phyloP scores from a whole-genome alignment of 371 early-diverging fungal genomes.

The Mortierella sp. region DNA sequence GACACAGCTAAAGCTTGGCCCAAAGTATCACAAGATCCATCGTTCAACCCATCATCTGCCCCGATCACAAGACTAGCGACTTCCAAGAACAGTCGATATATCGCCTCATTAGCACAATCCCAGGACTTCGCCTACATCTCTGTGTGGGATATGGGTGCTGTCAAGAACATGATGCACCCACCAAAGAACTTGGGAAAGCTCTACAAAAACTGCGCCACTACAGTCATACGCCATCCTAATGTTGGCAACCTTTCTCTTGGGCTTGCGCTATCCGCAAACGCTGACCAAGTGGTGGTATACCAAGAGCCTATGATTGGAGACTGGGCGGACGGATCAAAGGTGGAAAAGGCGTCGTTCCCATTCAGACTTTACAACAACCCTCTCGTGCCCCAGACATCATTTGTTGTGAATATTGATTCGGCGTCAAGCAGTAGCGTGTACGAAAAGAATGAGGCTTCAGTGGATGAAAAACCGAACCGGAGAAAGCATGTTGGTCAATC shows the following conservation, averaged over 20 bases:
- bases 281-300: constrained; percentile 41
- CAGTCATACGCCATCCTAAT: constrained; percentile 11
- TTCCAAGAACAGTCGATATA: constrained; percentile 26
- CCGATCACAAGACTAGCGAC: constrained; percentile 28
- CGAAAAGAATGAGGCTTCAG: constrained; percentile 3
- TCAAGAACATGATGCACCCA: constrained; percentile 22
- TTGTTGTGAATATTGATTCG: constrained; percentile 26
- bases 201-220: constrained; percentile 20
- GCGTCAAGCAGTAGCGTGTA: constrained; percentile 1
- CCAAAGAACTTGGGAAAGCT: constrained; percentile 12
- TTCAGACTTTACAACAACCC: constrained; percentile 47
- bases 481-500: not conserved
- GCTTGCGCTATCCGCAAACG: constrained; percentile 35
- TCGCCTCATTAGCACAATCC: constrained; percentile 32
- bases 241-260: constrained; percentile 37
- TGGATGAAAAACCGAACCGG: not conserved
- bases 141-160: constrained; percentile 36
- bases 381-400: constrained; percentile 23
- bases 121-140: constrained; percentile 23
- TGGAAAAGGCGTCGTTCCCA: constrained; percentile 26
- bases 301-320: constrained; percentile 50
- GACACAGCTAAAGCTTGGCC: constrained; percentile 15
- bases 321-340: constrained; percentile 33
- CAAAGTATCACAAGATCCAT: not conserved
- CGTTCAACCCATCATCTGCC: constrained; percentile 12